Base-by-base conservation (phyloP, 1,284 basidiomycete genomes). In the Puccinia sorghi region DNA sequence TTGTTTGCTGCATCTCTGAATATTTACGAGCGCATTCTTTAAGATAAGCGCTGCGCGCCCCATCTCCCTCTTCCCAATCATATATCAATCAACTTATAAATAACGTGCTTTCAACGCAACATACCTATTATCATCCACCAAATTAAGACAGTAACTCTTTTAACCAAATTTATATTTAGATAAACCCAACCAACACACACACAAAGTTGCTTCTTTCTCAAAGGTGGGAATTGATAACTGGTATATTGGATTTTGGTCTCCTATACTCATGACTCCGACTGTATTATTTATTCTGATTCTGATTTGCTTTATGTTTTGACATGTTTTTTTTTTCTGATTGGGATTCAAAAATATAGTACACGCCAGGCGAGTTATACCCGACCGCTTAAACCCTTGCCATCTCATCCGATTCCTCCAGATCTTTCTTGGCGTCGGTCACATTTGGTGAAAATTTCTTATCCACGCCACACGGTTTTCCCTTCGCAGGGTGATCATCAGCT, bases 201-300 rank as follows among this genome's bases (percentile, higher is more conserved):
- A n/a, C n/a, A n/a, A n/a, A 46, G 22, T 64, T 64, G 20, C 37
- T 41, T 43, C 43, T 43, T 46, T 69, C 1, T 69, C 41, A 32
- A 67, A 50, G 66, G 66, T 69, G 66, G 66, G 46, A 69, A 25
- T 69, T 25, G 43, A 48, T 69, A 32, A 22, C 46, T 69, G 66
- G 66, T 32, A n/a, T 46, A 69, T 69, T 69, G 66, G 43, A 32
- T 50, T 15, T 50, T 43, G 46, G 46, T 17, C 17, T 32, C 46
- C 66, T 32, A 69, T 27, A 48, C 46, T 46, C 66, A 48, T n/a
- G 61, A 41, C 61, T 41, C 32, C 32, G 32, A 32, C 32, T 32
- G 32, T 1, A 1, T 32, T 32, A 32, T 32, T 43, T 64, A 32
- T 43, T 64, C 63, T 57, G 39, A 32, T 43, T 64, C 63, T 57